Percentiles rank a stretch among this genome's conserved stretches.
Conservation (phyloP, 768 basidiomycete species). For the Hypsizygus marmoreus region DNA sequence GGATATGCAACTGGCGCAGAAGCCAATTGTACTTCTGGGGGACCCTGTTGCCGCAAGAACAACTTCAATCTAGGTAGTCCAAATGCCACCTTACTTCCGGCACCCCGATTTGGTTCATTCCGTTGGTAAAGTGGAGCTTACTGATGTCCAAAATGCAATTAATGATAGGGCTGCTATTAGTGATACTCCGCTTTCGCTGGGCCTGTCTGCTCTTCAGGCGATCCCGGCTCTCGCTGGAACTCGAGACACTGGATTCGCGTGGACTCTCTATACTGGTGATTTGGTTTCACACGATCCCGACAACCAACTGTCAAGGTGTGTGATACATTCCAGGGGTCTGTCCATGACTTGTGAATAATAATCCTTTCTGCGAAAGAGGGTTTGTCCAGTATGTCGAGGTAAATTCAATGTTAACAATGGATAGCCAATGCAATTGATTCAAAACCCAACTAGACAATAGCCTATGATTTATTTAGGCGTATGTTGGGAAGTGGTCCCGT, state of each 20-base stretch:
- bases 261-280: constrained; percentile 73
- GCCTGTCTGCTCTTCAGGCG: constrained; percentile 58
- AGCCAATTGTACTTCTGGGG: constrained; percentile 66
- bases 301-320: constrained; percentile 61
- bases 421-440: not conserved
- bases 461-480: constrained; percentile 68
- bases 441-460: constrained; percentile 43
- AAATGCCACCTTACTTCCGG: constrained; percentile 51
- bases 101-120: constrained; percentile 70
- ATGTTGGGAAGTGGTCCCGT: constrained; percentile 68
- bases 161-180: constrained; percentile 28
- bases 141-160: not conserved
- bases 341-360: not conserved
- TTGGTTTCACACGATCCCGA: constrained; percentile 72
- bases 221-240: constrained; percentile 71
- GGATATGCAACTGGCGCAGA: constrained; percentile 72
- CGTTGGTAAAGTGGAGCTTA: constrained; percentile 42
- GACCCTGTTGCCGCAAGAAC: constrained; percentile 63
- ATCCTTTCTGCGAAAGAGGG: constrained; percentile 36
- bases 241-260: constrained; percentile 59
- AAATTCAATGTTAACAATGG: constrained; percentile 6
- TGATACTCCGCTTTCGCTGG: constrained; percentile 66
- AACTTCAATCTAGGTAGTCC: constrained; percentile 52
- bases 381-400: constrained; percentile 69
- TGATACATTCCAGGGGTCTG: not conserved